Conservation (phyloP, 23 red algal genomes). For the Gracilaria domingensis region DNA sequence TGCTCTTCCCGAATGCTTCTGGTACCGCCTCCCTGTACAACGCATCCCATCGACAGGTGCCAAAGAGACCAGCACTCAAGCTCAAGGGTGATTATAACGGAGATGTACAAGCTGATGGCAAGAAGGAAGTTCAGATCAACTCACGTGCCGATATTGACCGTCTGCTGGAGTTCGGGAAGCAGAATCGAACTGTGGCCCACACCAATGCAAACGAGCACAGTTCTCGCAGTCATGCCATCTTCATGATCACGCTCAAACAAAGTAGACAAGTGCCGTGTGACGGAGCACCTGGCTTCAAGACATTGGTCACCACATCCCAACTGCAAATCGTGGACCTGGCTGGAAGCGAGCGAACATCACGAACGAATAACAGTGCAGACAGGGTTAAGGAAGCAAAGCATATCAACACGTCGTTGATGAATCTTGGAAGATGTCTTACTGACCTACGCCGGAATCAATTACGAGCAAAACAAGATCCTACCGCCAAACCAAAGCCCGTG, state of each 20-base stretch:
- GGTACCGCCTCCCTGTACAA: background rate
- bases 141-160: slow-evolving; percentile 56
- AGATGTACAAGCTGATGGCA: slow-evolving; percentile 55
- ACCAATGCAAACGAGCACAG: slow-evolving; percentile 84
- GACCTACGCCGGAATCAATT: slow-evolving; percentile 70
- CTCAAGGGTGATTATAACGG: slow-evolving; percentile 44
- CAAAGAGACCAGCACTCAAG: slow-evolving; percentile 20
- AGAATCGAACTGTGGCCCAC: slow-evolving; percentile 72
- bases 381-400: slow-evolving; percentile 60
- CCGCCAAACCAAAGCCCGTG: slow-evolving; percentile 21
- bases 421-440: slow-evolving; percentile 70
- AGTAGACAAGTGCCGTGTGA: background rate
- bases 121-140: slow-evolving; percentile 33
- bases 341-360: slow-evolving; percentile 69
- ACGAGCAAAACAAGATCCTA: background rate
- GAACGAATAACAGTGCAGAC: slow-evolving; percentile 26
- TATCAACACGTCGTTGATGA: slow-evolving; percentile 86
- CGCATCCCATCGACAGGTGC: background rate
- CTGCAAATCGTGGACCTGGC: slow-evolving; percentile 86
- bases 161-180: slow-evolving; percentile 66
- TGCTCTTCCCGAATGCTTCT: background rate
- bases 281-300: background rate
- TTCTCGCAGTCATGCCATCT: slow-evolving; percentile 92
- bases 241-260: slow-evolving; percentile 72
- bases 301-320: slow-evolving; percentile 19